A percentile compares a stretch with the other conserved stretches of the same genome.
Evolutionary conservation across 202 grass and related monocot genomes (phyloP).

Genomic region (Hordeum pubiflorum): DNA sequence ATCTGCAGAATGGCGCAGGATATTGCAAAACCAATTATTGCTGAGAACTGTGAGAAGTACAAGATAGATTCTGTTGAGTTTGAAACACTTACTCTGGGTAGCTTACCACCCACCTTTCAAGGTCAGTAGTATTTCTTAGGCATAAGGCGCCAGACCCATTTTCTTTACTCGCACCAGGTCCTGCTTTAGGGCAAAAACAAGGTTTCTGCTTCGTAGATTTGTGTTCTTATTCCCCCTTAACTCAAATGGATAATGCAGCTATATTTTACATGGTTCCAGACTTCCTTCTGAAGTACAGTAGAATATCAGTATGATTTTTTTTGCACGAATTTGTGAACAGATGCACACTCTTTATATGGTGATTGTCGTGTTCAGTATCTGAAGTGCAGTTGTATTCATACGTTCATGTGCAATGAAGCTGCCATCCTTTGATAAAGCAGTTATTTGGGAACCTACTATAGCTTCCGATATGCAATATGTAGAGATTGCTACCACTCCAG

Average conservation of each 20-base stretch:
- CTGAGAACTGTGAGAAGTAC: slow-evolving; percentile 70
- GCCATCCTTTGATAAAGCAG: background rate
- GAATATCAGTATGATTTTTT: background rate
- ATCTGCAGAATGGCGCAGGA: slow-evolving; percentile 82
- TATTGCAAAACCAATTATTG: slow-evolving; percentile 81
- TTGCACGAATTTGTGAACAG: background rate
- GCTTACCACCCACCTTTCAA: slow-evolving; percentile 88
- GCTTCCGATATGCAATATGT: background rate
- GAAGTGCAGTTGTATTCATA: background rate
- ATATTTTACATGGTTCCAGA: background rate
- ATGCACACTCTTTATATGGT: background rate
- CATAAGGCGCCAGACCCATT: background rate
- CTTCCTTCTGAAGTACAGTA: background rate
- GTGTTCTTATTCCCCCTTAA: background rate
- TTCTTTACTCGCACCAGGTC: background rate
- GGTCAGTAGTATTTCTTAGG: slow-evolving; percentile 32
- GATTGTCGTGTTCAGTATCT: background rate
- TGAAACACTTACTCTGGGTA: slow-evolving; percentile 82
- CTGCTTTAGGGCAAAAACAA: background rate
- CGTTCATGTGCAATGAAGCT: background rate
- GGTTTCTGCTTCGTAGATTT: background rate
- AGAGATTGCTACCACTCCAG: background rate
- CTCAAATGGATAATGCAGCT: slow-evolving; percentile 3
- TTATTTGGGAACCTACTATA: background rate
- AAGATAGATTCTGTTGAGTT: slow-evolving; percentile 89